Conservation (phyloP, 345 rosid genomes). For the Abelmoschus esculentus region DNA sequence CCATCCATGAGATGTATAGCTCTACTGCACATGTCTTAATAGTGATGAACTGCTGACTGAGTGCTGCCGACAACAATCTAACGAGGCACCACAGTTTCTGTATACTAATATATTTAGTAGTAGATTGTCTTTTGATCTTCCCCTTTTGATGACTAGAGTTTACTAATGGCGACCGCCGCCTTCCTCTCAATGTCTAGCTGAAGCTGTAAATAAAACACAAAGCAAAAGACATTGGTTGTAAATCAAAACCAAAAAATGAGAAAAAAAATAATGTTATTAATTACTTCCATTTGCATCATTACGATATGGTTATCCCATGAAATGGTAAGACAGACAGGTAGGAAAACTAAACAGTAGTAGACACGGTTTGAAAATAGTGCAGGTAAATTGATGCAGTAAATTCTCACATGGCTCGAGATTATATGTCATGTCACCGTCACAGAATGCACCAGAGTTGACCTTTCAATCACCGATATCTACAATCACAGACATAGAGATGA, state of each 20-base stretch:
- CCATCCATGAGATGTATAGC: constrained; percentile 14
- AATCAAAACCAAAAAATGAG: not conserved
- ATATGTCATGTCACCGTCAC: not conserved
- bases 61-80: constrained; percentile 12
- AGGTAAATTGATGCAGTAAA: not conserved
- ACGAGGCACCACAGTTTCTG: constrained; percentile 21
- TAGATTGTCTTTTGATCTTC: constrained; percentile 9
- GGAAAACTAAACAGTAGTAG: not conserved
- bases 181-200: not conserved
- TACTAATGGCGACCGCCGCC: constrained; percentile 4
- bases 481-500: too few relatives aligned
- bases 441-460: not conserved
- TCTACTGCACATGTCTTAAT: constrained; percentile 14
- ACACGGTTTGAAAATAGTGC: not conserved
- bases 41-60: constrained; percentile 11
- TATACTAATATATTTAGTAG: constrained; percentile 12
- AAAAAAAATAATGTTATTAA: too few relatives aligned
- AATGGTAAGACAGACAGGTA: not conserved
- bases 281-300: too few relatives aligned
- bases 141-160: constrained; percentile 11
- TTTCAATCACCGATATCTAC: not conserved
- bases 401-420: not conserved
- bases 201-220: constrained; percentile 25
- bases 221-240: constrained; percentile 12
- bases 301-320: not conserved